phyloP scores from a whole-genome alignment of 2,329 filamentous ascomycete genomes.

The Clonostachys byssicola region DNA sequence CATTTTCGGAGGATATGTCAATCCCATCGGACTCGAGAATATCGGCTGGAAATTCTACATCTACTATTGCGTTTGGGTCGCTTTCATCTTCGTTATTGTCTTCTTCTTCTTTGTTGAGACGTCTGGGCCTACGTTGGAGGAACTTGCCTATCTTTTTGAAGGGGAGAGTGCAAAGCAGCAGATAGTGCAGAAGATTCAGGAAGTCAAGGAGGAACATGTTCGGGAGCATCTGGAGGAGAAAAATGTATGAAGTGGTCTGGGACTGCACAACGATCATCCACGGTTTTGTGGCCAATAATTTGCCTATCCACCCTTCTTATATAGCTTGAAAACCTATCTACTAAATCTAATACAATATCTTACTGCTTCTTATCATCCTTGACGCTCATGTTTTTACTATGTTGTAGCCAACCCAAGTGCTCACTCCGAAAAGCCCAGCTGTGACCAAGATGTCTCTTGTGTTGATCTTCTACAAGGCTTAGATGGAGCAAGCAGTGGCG shows the following conservation, averaged over 20 bases:
- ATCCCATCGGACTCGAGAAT: slow-evolving; percentile 27
- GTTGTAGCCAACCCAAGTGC: too few species aligned
- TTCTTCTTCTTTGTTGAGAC: slow-evolving; percentile 36
- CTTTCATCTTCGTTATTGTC: slow-evolving; percentile 25
- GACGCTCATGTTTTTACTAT: too few species aligned
- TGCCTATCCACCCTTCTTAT: too few species aligned
- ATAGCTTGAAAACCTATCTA: too few species aligned
- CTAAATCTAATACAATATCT: too few species aligned
- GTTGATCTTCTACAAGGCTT: too few species aligned
- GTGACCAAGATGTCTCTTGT: too few species aligned
- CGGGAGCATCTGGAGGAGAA: slow-evolving; percentile 3
- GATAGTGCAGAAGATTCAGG: slow-evolving; percentile 7
- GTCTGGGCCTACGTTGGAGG: slow-evolving; percentile 26
- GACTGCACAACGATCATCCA: too few species aligned
- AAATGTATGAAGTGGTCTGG: background rate
- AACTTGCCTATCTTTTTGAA: slow-evolving; percentile 18
- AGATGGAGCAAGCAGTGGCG: too few species aligned
- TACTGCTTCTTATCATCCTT: too few species aligned
- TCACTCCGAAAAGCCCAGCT: too few species aligned
- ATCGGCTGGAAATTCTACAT: slow-evolving; percentile 36
- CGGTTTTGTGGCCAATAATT: too few species aligned
- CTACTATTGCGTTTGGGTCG: slow-evolving; percentile 32
- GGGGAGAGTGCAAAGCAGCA: slow-evolving; percentile 6
- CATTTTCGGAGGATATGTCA: slow-evolving; percentile 32
- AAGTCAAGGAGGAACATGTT: slow-evolving; percentile 2